phyloP scores from a whole-genome alignment of 306 rosid genomes.

The Prunus salicina region DNA sequence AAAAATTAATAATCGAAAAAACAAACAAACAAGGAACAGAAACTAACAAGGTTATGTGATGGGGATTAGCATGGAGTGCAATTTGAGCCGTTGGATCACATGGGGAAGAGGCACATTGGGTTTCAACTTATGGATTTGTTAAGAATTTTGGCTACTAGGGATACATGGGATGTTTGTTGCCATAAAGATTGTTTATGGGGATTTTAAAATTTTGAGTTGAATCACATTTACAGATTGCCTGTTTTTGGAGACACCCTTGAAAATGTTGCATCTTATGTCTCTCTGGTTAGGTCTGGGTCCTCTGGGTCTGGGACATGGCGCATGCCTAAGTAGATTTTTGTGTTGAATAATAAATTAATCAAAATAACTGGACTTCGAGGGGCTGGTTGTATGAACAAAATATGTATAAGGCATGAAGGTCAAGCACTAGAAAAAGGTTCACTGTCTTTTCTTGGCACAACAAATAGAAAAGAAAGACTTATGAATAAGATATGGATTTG shows the following conservation, averaged over 20 bases:
- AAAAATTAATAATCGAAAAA: not conserved
- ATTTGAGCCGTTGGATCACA: conserved; percentile 26
- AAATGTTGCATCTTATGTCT: conserved; percentile 57
- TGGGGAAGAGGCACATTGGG: conserved; percentile 40
- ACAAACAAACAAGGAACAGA: not conserved
- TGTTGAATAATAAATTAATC: not conserved
- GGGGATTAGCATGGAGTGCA: conserved; percentile 20
- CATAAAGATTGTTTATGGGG: conserved; percentile 31
- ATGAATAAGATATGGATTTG: not conserved
- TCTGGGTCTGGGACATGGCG: conserved; percentile 15
- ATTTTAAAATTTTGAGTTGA: conserved; percentile 28
- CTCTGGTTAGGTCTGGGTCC: conserved; percentile 30
- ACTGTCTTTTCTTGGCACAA: conserved; percentile 17
- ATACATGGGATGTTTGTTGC: conserved; percentile 38
- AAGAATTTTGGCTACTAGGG: conserved; percentile 21
- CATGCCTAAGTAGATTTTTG: not conserved
- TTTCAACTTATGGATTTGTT: conserved; percentile 26
- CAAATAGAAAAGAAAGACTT: not conserved
- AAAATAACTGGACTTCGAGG: not conserved
- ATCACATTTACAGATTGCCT: conserved; percentile 8
- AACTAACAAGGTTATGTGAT: conserved; percentile 22
- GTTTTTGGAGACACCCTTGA: conserved; percentile 54
- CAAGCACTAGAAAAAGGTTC: conserved; percentile 9
- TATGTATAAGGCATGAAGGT: not conserved
- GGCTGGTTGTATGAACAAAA: not conserved